Percentiles rank a stretch among this genome's conserved stretches.
Conservation (phyloP, 352 stramenopile genomes). For the Pythium angustatum region DNA sequence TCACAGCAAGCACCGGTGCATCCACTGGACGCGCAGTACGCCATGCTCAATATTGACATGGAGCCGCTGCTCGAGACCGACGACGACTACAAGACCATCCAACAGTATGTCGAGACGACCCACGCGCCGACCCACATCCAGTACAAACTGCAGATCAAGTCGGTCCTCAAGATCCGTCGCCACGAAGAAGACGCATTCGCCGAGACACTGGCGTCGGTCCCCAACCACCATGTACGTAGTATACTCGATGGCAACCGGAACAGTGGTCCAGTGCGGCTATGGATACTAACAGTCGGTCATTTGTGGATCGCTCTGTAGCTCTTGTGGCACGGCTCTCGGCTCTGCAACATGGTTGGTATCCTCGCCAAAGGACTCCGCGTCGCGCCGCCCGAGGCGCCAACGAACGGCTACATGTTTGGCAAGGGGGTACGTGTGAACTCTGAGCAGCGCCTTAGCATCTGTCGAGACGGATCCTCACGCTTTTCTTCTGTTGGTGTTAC, state of each 20-base stretch:
- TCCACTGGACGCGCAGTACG: slow-evolving; percentile 55
- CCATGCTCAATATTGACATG: slow-evolving; percentile 52
- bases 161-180: slow-evolving; percentile 50
- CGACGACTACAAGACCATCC: slow-evolving; percentile 58
- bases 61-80: slow-evolving; percentile 34
- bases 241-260: too few relatives aligned
- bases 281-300: too few relatives aligned
- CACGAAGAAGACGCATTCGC: slow-evolving; percentile 45
- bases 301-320: slow-evolving; percentile 39
- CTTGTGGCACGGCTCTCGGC: slow-evolving; percentile 81
- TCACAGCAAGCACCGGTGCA: slow-evolving; percentile 33
- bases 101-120: slow-evolving; percentile 61
- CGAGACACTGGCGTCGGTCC: slow-evolving; percentile 37
- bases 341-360: slow-evolving; percentile 82
- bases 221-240: slow-evolving; percentile 59
- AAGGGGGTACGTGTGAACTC: slow-evolving; percentile 60
- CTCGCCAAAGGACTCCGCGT: slow-evolving; percentile 78
- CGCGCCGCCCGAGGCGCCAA: slow-evolving; percentile 74
- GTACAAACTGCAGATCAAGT: slow-evolving; percentile 51
- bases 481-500: slow-evolving; percentile 54
- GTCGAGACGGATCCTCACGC: too few relatives aligned
- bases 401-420: slow-evolving; percentile 84
- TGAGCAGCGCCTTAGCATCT: too few relatives aligned
- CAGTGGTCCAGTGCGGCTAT: neutral
- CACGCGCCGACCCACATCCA: slow-evolving; percentile 50